Conservation (phyloP, 2,329 filamentous ascomycete species). For the Chaetomium olivaceum region DNA sequence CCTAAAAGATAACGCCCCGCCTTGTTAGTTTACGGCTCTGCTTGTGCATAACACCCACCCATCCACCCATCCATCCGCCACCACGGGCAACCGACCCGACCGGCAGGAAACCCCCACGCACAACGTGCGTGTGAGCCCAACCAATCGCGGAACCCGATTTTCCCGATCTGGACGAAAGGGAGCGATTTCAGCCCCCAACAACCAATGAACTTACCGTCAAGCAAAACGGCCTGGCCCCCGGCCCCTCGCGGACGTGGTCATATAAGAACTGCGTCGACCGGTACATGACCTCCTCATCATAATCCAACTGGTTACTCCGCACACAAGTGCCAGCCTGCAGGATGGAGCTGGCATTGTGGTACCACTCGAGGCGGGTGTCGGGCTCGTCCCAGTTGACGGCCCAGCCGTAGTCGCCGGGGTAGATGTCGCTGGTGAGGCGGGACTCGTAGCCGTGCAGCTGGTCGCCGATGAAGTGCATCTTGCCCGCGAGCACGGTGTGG, state of each 20-base stretch:
- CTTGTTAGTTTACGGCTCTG: constrained; percentile 19
- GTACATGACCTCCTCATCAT: constrained; percentile 95
- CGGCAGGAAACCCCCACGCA: constrained; percentile 1
- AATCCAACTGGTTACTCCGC: constrained; percentile 91
- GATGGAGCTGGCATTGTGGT: constrained; percentile 93
- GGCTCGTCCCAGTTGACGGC: constrained; percentile 94
- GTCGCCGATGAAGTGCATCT: constrained; percentile 97
- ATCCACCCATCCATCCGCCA: background rate
- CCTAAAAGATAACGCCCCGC: constrained; percentile 40
- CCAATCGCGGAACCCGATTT: constrained; percentile 8
- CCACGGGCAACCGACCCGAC: background rate
- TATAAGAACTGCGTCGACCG: constrained; percentile 87
- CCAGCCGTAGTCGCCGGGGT: constrained; percentile 93
- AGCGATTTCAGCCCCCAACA: background rate
- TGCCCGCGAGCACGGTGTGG: constrained; percentile 86
- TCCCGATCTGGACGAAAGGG: background rate
- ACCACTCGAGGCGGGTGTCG: constrained; percentile 84
- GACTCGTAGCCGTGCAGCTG: constrained; percentile 94
- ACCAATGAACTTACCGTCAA: constrained; percentile 60
- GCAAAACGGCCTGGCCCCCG: constrained; percentile 73
- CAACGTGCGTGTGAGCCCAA: constrained; percentile 5
- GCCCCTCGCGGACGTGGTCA: constrained; percentile 81
- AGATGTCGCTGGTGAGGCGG: constrained; percentile 91
- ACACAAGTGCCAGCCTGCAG: constrained; percentile 86
- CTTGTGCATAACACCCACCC: background rate